These are phyloP conservation scores for Schizophyllum amplum DNA, from an alignment of 1,284 basidiomycete species.

Conservation along the genomic window DNA sequence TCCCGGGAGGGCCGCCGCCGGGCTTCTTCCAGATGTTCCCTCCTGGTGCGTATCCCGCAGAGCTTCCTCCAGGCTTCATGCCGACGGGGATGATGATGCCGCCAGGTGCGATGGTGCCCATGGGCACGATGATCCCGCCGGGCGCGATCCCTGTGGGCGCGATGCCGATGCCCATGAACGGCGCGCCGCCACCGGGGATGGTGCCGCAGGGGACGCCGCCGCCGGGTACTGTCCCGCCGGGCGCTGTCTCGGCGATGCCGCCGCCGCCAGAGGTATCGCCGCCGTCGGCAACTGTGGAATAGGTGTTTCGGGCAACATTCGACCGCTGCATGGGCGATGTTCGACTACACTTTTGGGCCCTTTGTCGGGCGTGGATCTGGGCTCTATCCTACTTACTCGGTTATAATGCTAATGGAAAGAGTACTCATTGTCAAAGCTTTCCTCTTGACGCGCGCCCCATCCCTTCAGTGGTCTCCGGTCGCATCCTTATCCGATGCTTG, in stretches of 20 bases:
- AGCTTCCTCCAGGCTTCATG: background rate
- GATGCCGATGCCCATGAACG: background rate
- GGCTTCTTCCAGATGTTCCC: background rate
- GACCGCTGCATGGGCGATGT: background rate
- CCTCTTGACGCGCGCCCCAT: no score
- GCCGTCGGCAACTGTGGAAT: background rate
- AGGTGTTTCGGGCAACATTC: background rate
- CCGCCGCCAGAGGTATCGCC: background rate
- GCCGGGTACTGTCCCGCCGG: background rate
- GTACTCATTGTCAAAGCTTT: background rate
- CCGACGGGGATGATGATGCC: background rate
- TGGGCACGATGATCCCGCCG: background rate
- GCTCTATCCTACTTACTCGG: background rate
- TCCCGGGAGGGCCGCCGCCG: background rate
- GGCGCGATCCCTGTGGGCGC: background rate
- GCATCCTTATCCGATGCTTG: no score
- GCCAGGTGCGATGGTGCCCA: background rate
- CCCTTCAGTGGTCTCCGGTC: background rate
- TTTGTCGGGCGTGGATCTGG: background rate
- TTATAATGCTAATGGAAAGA: background rate
- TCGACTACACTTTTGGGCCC: background rate
- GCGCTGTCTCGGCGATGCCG: background rate
- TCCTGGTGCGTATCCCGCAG: background rate
- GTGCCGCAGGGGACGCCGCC: background rate
- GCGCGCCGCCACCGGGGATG: no score